Evolutionary conservation across 371 early-diverging fungal genomes (phyloP).

Genomic region (Mortierella sp.): DNA sequence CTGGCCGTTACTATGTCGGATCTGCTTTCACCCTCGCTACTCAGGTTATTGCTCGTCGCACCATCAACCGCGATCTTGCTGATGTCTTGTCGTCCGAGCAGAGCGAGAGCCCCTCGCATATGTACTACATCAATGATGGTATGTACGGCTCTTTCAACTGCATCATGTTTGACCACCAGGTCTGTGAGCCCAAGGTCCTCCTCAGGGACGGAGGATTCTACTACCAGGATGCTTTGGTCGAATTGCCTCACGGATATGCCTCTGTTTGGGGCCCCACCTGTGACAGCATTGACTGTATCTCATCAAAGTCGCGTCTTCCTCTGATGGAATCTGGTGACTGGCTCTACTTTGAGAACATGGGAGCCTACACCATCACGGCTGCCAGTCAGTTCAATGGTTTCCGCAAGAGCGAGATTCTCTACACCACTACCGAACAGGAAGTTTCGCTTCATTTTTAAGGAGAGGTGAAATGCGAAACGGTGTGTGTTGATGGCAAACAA

Average conservation of each 20-base stretch:
- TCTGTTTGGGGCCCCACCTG: constrained; percentile 98
- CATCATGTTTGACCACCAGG: constrained; percentile 96
- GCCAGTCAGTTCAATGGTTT: constrained; percentile 95
- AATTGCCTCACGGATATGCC: constrained; percentile 42
- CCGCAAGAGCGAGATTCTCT: constrained; percentile 83
- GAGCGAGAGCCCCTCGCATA: constrained; percentile 72
- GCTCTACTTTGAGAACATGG: constrained; percentile 96
- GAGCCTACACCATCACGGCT: constrained; percentile 95
- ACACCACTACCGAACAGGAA: constrained; percentile 81
- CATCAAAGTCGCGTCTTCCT: constrained; percentile 77
- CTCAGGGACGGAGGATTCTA: constrained; percentile 62
- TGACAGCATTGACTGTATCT: constrained; percentile 97
- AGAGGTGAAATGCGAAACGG: constrained; percentile 10
- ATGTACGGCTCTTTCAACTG: constrained; percentile 98
- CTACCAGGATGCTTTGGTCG: constrained; percentile 49
- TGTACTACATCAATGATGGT: constrained; percentile 99
- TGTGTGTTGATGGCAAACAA: constrained; percentile 16
- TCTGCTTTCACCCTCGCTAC: constrained; percentile 94
- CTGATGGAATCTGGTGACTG: constrained; percentile 95
- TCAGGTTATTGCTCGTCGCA: constrained; percentile 91
- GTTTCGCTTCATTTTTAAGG: constrained; percentile 15
- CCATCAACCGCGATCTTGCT: constrained; percentile 61
- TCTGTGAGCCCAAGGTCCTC: constrained; percentile 80
- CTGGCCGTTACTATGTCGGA: constrained; percentile 96
- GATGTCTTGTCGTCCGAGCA: constrained; percentile 23